Base-by-base conservation (phyloP, 805 yeast genomes). In the Candida qinlingensis region DNA sequence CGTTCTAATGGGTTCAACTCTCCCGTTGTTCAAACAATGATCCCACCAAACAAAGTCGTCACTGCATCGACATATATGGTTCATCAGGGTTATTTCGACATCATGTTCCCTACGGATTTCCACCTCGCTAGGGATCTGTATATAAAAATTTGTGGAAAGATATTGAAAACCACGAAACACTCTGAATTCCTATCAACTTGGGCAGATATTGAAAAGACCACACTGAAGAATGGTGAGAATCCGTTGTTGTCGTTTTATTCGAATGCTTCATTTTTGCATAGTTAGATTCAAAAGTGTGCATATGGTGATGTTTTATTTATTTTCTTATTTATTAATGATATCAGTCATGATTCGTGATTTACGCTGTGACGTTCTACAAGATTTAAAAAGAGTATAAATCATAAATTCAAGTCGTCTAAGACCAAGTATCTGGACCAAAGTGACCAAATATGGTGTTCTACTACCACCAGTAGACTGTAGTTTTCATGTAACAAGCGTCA, bases 31-130 rank as follows among this genome's bases (percentile, higher is more conserved):
- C 95, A 87, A 61, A 87, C 95, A 0, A 76, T 85, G 59, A 69
- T 85, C 50, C 72, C 81, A 3, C 43, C 39, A 45, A 80, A 83
- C 53, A 71, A 73, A 48, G 84, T 85, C 83, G 75, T 87, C 5
- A 81, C 86, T 25, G 78, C 83, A 0, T 74, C 81, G 37, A 81
- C 91, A 0, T 87, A 81, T 63, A 83, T 88, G 91, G 84, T 79
- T n/a, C 75, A 83, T 37, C 96, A 87, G 61, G 96, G 96, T 0
- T 85, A 76, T 59, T 88, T 87, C 62, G 96, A 88, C 64, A 87
- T 88, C 44, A 80, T 87, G 84, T 88, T 88, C 60, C 87, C 95
- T 8, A 88, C 96, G 0, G 85, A 88, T 59, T 89, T 88, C 63
- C 66, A 68, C 7, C 68, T 81, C 7, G 79, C 81, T 4, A 72